Percentiles rank a stretch among this genome's conserved stretches.
Evolutionary conservation across 352 stramenopile species (phyloP).

Genomic region (Globisporangium splendens): DNA sequence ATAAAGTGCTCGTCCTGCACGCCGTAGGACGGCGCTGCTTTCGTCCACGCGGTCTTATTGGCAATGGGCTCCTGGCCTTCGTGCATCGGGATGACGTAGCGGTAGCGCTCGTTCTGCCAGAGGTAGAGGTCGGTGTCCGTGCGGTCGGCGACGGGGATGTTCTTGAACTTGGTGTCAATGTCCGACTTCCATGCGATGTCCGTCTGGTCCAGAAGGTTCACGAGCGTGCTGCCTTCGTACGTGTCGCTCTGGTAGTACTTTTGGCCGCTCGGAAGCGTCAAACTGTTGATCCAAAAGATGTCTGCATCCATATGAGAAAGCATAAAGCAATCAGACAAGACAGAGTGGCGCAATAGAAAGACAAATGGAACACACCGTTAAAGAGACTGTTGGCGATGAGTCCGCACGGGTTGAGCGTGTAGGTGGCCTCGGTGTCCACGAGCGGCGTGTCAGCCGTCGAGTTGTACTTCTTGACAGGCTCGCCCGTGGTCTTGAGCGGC

Average conservation of each 20-base stretch:
- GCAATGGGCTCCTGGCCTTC: slow-evolving; percentile 42
- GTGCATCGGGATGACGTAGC: slow-evolving; percentile 77
- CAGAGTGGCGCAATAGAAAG: background rate
- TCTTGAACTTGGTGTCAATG: slow-evolving; percentile 94
- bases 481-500: slow-evolving; percentile 50
- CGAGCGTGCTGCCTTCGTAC: slow-evolving; percentile 46
- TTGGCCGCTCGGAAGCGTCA: slow-evolving; percentile 28
- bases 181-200: slow-evolving; percentile 98
- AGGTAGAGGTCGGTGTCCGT: slow-evolving; percentile 53
- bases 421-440: slow-evolving; percentile 27
- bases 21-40: slow-evolving; percentile 55
- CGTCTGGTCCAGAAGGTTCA: slow-evolving; percentile 91
- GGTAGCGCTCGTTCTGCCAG: slow-evolving; percentile 83
- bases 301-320: slow-evolving; percentile 33
- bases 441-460: slow-evolving; percentile 43
- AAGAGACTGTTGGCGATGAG: slow-evolving; percentile 99
- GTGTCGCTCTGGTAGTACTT: slow-evolving; percentile 71
- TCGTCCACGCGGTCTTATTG: slow-evolving; percentile 85
- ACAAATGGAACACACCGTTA: slow-evolving; percentile 78
- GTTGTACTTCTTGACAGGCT: slow-evolving; percentile 66
- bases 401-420: slow-evolving; percentile 95
- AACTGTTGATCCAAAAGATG: slow-evolving; percentile 84
- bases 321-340: background rate
- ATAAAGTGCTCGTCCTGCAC: slow-evolving; percentile 99
- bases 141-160: slow-evolving; percentile 67